phyloP scores from a whole-genome alignment of 2,329 filamentous ascomycete genomes.

The Cladophialophora psammophila region DNA sequence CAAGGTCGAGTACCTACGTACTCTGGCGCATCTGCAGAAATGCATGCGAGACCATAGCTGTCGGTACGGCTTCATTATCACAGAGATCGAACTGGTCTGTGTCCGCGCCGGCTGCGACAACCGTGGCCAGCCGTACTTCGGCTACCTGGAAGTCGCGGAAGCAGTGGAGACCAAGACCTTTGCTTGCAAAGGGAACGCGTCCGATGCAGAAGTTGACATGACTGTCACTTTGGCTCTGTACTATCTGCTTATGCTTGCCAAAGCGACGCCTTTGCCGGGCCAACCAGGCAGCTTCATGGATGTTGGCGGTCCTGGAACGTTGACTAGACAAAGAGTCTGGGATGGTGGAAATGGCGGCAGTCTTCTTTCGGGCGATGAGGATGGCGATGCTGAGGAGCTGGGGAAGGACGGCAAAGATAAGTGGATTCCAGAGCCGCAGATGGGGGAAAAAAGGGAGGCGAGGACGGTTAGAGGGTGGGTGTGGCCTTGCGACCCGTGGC shows the following conservation, averaged over 20 bases:
- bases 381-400: conserved; percentile 38
- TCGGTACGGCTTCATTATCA: conserved; percentile 95
- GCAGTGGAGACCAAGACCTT: conserved; percentile 62
- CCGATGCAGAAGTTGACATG: conserved; percentile 49
- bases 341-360: conserved; percentile 35
- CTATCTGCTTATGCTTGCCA: conserved; percentile 71
- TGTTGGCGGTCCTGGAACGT: conserved; percentile 64
- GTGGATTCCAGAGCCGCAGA: conserved; percentile 68
- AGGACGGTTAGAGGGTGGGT: conserved; percentile 69
- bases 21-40: conserved; percentile 83
- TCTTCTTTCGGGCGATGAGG: conserved; percentile 32
- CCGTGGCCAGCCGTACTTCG: conserved; percentile 77
- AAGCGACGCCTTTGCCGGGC: conserved; percentile 64
- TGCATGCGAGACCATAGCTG: conserved; percentile 93
- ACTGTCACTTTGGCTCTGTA: conserved; percentile 68
- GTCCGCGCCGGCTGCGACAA: conserved; percentile 77
- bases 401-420: conserved; percentile 60
- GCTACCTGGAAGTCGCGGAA: conserved; percentile 78
- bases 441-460: conserved; percentile 66
- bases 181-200: conserved; percentile 28
- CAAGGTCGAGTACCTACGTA: conserved; percentile 86
- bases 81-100: conserved; percentile 91
- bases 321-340: conserved; percentile 63
- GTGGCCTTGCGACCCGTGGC: conserved; percentile 66
- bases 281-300: conserved; percentile 67